phyloP scores from a whole-genome alignment of 2,329 filamentous ascomycete genomes.

The Phyllosticta citriasiana region DNA sequence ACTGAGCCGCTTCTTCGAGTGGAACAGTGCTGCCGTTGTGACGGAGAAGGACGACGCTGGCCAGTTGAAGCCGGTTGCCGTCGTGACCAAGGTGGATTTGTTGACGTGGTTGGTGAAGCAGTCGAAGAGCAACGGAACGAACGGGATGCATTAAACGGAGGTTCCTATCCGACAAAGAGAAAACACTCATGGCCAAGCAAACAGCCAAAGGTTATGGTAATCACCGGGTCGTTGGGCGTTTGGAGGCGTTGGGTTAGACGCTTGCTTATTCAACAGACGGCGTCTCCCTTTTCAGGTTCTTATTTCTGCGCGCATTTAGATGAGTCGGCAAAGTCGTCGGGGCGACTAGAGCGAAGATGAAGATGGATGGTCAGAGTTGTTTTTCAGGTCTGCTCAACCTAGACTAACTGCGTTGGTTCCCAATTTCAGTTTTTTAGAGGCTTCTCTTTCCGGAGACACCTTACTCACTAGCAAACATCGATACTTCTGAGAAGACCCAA shows the following conservation, averaged over 20 bases:
- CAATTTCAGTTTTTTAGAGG: background rate
- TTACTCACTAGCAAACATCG: background rate
- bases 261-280: constrained; percentile 4
- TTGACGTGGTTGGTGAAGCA: constrained; percentile 82
- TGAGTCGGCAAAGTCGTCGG: background rate
- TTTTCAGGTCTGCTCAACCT: background rate
- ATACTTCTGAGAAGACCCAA: too few relatives aligned
- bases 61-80: constrained; percentile 67
- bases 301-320: background rate
- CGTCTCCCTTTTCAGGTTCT: background rate
- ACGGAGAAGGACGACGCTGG: constrained; percentile 57
- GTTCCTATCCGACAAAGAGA: too few relatives aligned
- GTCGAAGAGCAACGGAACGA: constrained; percentile 20
- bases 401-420: background rate
- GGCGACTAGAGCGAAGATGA: background rate
- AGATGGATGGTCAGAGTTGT: background rate
- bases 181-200: background rate
- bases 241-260: background rate
- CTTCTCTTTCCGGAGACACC: background rate
- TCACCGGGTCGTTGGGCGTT: constrained; percentile 1
- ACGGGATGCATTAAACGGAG: background rate
- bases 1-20: constrained; percentile 90
- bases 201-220: background rate
- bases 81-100: constrained; percentile 95
- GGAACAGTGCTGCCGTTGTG: constrained; percentile 93